Conservation (phyloP, 2,329 filamentous ascomycete species). For the Malbranchea zuffiana region DNA sequence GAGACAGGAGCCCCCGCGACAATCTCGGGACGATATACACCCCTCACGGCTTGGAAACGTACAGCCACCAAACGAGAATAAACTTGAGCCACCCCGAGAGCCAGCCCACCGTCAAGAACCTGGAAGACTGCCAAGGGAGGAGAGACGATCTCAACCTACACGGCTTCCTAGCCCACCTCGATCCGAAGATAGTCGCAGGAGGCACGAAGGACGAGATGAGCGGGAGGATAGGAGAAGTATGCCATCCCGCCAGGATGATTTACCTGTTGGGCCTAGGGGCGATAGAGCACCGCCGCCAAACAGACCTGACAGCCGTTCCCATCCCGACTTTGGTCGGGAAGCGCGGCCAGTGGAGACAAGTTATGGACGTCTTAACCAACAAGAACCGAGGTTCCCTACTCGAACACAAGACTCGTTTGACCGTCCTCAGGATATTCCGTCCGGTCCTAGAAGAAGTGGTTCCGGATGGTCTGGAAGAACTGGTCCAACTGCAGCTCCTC, state of each 20-base stretch:
- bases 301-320: slow-evolving; percentile 22
- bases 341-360: slow-evolving; percentile 32
- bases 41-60: slow-evolving; percentile 3
- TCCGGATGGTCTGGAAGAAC: slow-evolving; percentile 25
- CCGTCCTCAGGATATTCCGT: slow-evolving; percentile 37
- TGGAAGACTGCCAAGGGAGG: slow-evolving; percentile 13
- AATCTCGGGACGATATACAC: slow-evolving; percentile 10
- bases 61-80: slow-evolving; percentile 5
- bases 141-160: slow-evolving; percentile 15
- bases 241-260: slow-evolving; percentile 31
- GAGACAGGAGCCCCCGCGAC: slow-evolving; percentile 9
- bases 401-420: slow-evolving; percentile 36
- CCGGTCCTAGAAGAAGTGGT: slow-evolving; percentile 40
- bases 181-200: slow-evolving; percentile 14
- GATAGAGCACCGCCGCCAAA: slow-evolving; percentile 18
- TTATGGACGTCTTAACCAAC: slow-evolving; percentile 38
- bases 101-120: slow-evolving; percentile 10
- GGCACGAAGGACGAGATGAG: slow-evolving; percentile 23
- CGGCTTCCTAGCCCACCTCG: slow-evolving; percentile 16
- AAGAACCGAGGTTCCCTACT: slow-evolving; percentile 29
- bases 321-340: slow-evolving; percentile 22
- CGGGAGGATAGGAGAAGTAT: slow-evolving; percentile 29
- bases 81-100: slow-evolving; percentile 6
- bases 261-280: slow-evolving; percentile 45
- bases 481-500: slow-evolving; percentile 23